Evolutionary conservation across 176 grass and related monocot species (phyloP), one percentile per base, ranked within the genome.

Genomic region (Chloris gayana): DNA sequence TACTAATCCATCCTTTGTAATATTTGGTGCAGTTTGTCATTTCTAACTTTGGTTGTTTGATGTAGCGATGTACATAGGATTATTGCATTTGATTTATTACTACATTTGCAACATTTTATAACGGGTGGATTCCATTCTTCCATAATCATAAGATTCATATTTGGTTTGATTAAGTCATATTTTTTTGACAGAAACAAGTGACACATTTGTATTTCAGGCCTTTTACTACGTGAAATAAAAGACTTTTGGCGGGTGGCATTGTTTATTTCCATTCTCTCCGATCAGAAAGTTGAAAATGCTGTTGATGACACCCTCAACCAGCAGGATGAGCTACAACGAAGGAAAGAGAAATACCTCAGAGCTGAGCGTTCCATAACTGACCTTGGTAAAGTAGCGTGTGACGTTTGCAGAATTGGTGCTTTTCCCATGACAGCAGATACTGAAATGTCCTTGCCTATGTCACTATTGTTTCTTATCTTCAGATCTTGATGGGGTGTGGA

Each of bases 401-500:
- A 41, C 41, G 37, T 61, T 65, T 42, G 14, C 44, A 14, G 14
- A 62, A 35, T 49, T 64, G 61, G 4, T 69, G 38, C 2, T 22
- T 77, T 39, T 57, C 58, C 12, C 35, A 5, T 61, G 22, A 57
- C 42, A 31, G 15, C 19, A 14, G 68, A 9, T 17, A 26, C 10
- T 22, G 30, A 47, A 22, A 42, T 53, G 9, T 30, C 39, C 58
- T 30, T 33, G 33, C 35, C 74, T 47, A 67, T 64, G 14, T 64
- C 9, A 29, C 69, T 79, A 56, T 11, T 51, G 14, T 39, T 82
- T 56, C 5, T 13, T 34, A 42, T 70, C 3, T 60, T 30, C 77
- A 98, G 96, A 76, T 73, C 92, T 98, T n/a, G 90, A 95, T 76
- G 79, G 85, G 31, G 81, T 93, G 30, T 98, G 95, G 95, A 90